Conservation (phyloP, 2,329 filamentous ascomycete species). For the Cadophora malorum region DNA sequence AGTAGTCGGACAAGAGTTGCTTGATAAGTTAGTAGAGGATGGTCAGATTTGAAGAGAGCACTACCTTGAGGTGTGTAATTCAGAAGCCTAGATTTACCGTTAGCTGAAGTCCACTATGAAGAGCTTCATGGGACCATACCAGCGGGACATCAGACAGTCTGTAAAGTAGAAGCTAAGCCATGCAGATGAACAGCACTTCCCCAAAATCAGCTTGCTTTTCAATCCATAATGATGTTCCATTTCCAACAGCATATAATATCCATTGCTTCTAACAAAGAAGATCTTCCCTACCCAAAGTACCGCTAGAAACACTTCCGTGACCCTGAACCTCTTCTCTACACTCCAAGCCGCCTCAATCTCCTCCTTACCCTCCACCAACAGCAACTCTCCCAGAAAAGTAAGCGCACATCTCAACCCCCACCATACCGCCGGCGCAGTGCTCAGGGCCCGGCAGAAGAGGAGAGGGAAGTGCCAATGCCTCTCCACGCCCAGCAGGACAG, state of each 20-base stretch:
- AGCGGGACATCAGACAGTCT: slow-evolving; percentile 84
- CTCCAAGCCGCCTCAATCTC: slow-evolving; percentile 49
- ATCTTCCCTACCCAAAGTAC: slow-evolving; percentile 70
- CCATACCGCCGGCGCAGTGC: slow-evolving; percentile 72
- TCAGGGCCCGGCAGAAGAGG: slow-evolving; percentile 74
- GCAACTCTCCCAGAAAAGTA: slow-evolving; percentile 69
- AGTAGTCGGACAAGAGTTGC: slow-evolving; percentile 82
- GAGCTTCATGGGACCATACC: slow-evolving; percentile 55
- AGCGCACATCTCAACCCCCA: slow-evolving; percentile 74
- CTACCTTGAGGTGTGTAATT: slow-evolving; percentile 75
- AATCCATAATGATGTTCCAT: background rate
- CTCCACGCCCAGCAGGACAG: slow-evolving; percentile 77
- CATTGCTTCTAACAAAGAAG: slow-evolving; percentile 8
- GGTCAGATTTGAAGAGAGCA: background rate
- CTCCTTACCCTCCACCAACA: slow-evolving; percentile 54
- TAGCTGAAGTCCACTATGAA: background rate
- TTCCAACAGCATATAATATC: background rate
- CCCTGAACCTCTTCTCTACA: slow-evolving; percentile 56
- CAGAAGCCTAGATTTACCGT: slow-evolving; percentile 65
- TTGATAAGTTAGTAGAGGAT: slow-evolving; percentile 33
- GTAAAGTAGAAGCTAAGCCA: slow-evolving; percentile 71
- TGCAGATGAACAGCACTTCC: slow-evolving; percentile 75
- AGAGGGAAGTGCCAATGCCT: slow-evolving; percentile 76
- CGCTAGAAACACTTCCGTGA: slow-evolving; percentile 74
- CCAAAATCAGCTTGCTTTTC: slow-evolving; percentile 28